Percentiles rank a stretch among this genome's conserved stretches.
These are phyloP conservation scores for Lentinula raphanica DNA, from an alignment of 768 basidiomycete species.

Conservation along the genomic window DNA sequence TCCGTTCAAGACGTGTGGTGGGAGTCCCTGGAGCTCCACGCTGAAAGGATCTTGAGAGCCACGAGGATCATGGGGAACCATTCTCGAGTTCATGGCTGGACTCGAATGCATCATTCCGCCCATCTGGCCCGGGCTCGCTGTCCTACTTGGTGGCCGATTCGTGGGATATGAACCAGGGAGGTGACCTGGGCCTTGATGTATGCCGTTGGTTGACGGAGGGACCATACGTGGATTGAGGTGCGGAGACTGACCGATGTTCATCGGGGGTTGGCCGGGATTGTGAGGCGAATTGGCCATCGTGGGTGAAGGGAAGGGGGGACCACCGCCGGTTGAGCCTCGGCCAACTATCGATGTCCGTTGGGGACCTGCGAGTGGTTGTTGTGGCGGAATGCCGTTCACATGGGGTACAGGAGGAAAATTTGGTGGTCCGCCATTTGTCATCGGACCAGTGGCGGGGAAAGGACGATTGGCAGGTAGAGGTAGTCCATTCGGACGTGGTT, in stretches of 20 bases:
- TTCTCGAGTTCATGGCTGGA: slow-evolving; percentile 49
- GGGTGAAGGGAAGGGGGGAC: slow-evolving; percentile 54
- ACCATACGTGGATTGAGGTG: slow-evolving; percentile 39
- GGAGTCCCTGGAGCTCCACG: slow-evolving; percentile 37
- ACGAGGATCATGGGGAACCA: slow-evolving; percentile 25
- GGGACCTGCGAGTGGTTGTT: slow-evolving; percentile 27
- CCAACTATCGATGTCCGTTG: slow-evolving; percentile 32
- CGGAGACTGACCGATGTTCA: slow-evolving; percentile 49
- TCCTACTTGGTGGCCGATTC: slow-evolving; percentile 56
- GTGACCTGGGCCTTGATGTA: slow-evolving; percentile 24
- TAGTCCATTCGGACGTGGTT: slow-evolving; percentile 23
- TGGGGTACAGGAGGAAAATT: slow-evolving; percentile 29
- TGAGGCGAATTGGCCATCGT: slow-evolving; percentile 61
- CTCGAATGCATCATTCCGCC: slow-evolving; percentile 48
- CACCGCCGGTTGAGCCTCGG: slow-evolving; percentile 38
- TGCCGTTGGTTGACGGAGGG: slow-evolving; percentile 48
- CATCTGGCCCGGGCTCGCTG: slow-evolving; percentile 44
- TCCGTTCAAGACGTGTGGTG: slow-evolving; percentile 23
- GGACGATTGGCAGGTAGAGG: slow-evolving; percentile 10
- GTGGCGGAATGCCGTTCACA: slow-evolving; percentile 39
- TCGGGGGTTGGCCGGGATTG: slow-evolving; percentile 26
- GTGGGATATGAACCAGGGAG: slow-evolving; percentile 22
- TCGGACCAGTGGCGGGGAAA: slow-evolving; percentile 19
- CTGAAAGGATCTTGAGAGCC: slow-evolving; percentile 24
- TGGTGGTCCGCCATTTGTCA: slow-evolving; percentile 24